Conservation (phyloP, 1,139 yeast genomes). For the Eremothecium cymbalariae region DNA sequence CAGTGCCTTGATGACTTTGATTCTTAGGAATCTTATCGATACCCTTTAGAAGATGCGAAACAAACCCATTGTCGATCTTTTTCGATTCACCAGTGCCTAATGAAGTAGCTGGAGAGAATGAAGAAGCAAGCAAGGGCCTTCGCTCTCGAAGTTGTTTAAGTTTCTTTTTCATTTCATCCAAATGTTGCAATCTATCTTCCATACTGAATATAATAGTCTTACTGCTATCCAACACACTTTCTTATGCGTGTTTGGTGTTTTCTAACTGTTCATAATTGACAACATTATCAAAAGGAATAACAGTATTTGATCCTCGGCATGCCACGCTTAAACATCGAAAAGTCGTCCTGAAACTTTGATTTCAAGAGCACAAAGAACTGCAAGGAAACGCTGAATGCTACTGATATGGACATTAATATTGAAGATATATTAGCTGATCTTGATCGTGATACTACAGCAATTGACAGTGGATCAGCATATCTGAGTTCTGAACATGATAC, state of each 20-base stretch:
- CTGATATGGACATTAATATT: constrained; percentile 43
- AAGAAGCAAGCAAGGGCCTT: constrained; percentile 7
- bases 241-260: too few relatives aligned
- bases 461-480: constrained; percentile 12
- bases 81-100: background rate
- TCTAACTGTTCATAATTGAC: background rate
- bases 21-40: constrained; percentile 1
- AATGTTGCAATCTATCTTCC: constrained; percentile 18
- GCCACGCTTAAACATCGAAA: background rate
- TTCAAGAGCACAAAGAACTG: background rate
- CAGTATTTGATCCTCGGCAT: background rate
- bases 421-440: constrained; percentile 63
- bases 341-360: constrained; percentile 1
- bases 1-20: background rate
- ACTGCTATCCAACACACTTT: too few relatives aligned
- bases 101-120: background rate
- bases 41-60: background rate
- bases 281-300: constrained; percentile 1
- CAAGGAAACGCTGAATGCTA: constrained; percentile 17
- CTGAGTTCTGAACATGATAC: constrained; percentile 17
- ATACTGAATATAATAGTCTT: too few relatives aligned
- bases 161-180: constrained; percentile 20
- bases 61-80: constrained; percentile 1
- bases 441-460: constrained; percentile 37
- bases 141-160: constrained; percentile 19